Evolutionary conservation across 208 protist species (phyloP), one percentile per base, ranked within the genome.

Genomic region (Lotmaria passim): DNA sequence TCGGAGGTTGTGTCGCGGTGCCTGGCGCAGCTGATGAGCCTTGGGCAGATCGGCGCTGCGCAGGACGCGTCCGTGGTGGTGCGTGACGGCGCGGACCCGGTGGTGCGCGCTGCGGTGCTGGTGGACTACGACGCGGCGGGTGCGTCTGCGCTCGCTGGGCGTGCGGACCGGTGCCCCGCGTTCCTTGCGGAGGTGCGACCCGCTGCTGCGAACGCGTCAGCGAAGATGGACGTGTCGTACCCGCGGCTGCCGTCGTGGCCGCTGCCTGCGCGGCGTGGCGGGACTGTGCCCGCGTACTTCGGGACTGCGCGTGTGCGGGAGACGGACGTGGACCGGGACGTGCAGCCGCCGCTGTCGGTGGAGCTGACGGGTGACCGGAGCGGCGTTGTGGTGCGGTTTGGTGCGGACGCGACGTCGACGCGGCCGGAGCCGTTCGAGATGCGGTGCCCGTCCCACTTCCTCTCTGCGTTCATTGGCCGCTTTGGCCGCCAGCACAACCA

Each of bases 401-500:
- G 57, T 28, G 17, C 11, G 26, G 57, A 62, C 41, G 57, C 6
- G 41, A 10, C 56, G 24, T 47, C 65, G 26, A 26, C 39, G 10
- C 0, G 31, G 44, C 33, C 55, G 24, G 41, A 43, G 31, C n/a
- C 43, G n/a, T 44, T 48, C 24, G 39, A 47, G 17, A 23, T 72
- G 53, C 17, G 6, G 43, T 64, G 46, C 46, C 56, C 56, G 26
- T 15, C 56, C 8, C 24, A 64, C 47, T 72, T 72, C 66, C 17
- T 64, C 34, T 62, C 44, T 2, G 66, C 44, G 38, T 19, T 11
- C 46, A n/a, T 72, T 52, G 66, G 56, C 44, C 56, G 66, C 56
- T 72, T 44, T 14, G 66, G 66, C 34, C 43, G 56, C 0, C 66
- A 72, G 26, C 53, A 72, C 66, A 61, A 60, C 10, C 66, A 72